These are phyloP conservation scores for Candida multigemmis DNA, from an alignment of 805 yeast genomes.

Conservation along the genomic window DNA sequence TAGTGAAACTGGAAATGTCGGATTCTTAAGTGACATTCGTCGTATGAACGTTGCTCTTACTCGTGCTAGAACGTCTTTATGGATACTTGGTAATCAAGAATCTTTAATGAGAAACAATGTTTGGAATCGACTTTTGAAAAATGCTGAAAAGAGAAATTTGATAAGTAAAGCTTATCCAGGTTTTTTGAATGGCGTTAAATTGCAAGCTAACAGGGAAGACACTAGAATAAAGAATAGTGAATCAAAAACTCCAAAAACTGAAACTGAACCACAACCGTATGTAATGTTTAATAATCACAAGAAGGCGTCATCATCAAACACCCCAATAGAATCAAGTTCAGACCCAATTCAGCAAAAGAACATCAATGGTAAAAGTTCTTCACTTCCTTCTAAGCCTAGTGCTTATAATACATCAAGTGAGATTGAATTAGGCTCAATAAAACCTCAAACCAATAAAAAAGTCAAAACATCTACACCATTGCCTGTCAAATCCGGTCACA, in stretches of 20 bases:
- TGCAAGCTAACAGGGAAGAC: constrained; percentile 1
- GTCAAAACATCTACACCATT: no score
- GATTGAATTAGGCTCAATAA: no score
- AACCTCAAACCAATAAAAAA: no score
- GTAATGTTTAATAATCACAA: constrained; percentile 3
- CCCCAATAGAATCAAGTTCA: no score
- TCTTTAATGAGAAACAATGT: constrained; percentile 57
- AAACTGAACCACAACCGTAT: constrained; percentile 1
- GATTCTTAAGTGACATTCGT: constrained; percentile 82
- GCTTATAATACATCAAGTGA: no score
- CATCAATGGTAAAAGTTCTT: no score
- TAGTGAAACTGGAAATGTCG: constrained; percentile 56
- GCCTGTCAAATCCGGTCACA: no score
- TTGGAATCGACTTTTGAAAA: constrained; percentile 62
- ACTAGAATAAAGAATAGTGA: neutral
- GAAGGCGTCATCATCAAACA: neutral
- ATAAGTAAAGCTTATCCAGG: constrained; percentile 26
- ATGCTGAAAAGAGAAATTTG: constrained; percentile 47
- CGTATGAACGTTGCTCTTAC: constrained; percentile 97
- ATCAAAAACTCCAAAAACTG: neutral
- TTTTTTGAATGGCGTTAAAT: constrained; percentile 11
- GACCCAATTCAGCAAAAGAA: no score
- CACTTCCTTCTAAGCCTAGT: no score
- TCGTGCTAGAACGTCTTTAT: constrained; percentile 83
- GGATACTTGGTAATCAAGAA: constrained; percentile 81